Evolutionary conservation across 2,329 filamentous ascomycete species (phyloP).

Genomic region (Fusarium armeniacum): DNA sequence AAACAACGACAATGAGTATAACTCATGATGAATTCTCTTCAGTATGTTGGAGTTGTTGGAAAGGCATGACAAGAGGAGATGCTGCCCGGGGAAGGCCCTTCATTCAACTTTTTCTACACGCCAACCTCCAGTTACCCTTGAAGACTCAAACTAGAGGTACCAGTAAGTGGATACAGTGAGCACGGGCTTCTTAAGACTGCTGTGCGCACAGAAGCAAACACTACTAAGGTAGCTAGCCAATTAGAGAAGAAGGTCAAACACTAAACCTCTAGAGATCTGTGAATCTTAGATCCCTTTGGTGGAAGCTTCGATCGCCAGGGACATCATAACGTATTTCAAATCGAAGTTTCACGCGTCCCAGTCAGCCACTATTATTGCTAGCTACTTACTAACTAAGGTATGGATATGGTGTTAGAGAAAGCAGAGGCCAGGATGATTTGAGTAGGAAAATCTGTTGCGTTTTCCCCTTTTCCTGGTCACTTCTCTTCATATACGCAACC

Average conservation of each 20-base stretch:
- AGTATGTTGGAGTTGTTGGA: neutral
- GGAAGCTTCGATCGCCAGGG: constrained; percentile 51
- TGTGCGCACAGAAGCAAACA: neutral
- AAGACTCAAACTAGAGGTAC: neutral
- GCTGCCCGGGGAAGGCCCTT: neutral
- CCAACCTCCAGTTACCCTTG: neutral
- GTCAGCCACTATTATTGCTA: constrained; percentile 41
- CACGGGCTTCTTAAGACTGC: constrained; percentile 5
- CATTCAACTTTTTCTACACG: neutral
- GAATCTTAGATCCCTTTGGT: constrained; percentile 44
- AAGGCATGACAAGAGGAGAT: neutral
- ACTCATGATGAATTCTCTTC: neutral
- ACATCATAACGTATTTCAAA: constrained; percentile 52
- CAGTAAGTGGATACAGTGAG: neutral
- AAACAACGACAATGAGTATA: neutral
- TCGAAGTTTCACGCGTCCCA: constrained; percentile 45
- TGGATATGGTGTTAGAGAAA: neutral
- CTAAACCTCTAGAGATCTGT: constrained; percentile 11
- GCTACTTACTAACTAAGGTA: constrained; percentile 32
- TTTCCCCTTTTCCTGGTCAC: neutral
- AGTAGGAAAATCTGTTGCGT: neutral
- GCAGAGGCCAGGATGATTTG: constrained; percentile 13
- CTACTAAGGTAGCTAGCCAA: constrained; percentile 11
- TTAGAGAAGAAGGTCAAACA: neutral
- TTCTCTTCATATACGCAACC: neutral